Evolutionary conservation across 805 yeast genomes (phyloP).

Genomic region (Sungouiella thailandica): DNA sequence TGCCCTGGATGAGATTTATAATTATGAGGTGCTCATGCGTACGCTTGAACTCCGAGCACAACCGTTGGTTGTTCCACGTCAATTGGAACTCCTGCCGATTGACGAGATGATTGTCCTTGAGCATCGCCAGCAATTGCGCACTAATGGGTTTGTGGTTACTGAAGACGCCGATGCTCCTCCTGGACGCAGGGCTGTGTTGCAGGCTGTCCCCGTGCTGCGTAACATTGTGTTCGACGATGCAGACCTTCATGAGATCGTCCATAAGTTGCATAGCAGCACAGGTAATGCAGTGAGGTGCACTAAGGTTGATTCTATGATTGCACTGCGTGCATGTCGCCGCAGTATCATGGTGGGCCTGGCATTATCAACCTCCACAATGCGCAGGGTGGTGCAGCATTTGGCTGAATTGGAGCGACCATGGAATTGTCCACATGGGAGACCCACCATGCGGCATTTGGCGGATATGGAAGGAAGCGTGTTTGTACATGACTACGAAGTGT

Average conservation of each 20-base stretch:
- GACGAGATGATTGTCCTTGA: slow-evolving; percentile 75
- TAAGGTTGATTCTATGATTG: slow-evolving; percentile 78
- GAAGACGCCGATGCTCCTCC: slow-evolving; percentile 48
- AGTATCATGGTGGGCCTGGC: slow-evolving; percentile 92
- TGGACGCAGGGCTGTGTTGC: slow-evolving; percentile 51
- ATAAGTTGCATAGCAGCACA: slow-evolving; percentile 55
- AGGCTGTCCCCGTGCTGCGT: slow-evolving; percentile 71
- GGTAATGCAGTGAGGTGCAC: slow-evolving; percentile 46
- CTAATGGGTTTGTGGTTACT: slow-evolving; percentile 66
- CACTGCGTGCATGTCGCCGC: slow-evolving; percentile 91
- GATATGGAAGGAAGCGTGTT: slow-evolving; percentile 37
- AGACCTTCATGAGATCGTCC: slow-evolving; percentile 76
- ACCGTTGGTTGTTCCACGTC: slow-evolving; percentile 53
- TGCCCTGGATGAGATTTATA: slow-evolving; percentile 93
- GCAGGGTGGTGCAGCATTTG: slow-evolving; percentile 58
- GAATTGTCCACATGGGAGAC: slow-evolving; percentile 97
- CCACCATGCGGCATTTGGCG: slow-evolving; percentile 87
- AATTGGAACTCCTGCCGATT: slow-evolving; percentile 66
- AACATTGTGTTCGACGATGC: slow-evolving; percentile 57
- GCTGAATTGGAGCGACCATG: slow-evolving; percentile 84
- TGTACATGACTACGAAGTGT: slow-evolving; percentile 10
- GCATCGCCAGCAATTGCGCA: slow-evolving; percentile 49
- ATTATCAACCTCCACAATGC: slow-evolving; percentile 58
- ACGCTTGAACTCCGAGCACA: slow-evolving; percentile 53
- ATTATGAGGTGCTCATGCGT: slow-evolving; percentile 68